phyloP scores from a whole-genome alignment of 176 grass and related monocot genomes.

The Dactylis glomerata region DNA sequence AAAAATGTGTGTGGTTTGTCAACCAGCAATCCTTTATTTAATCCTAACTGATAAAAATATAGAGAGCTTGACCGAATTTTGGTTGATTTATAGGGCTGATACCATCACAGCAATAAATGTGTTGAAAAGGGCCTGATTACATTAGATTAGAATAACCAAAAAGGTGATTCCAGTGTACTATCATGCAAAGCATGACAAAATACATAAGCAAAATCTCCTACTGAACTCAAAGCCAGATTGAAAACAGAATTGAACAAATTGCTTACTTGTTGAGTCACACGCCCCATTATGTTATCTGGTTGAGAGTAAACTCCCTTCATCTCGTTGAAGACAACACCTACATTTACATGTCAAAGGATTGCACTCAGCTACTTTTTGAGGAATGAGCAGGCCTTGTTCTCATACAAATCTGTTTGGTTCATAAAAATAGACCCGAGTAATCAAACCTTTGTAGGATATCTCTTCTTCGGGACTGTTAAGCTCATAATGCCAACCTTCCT shows the following conservation, averaged over 20 bases:
- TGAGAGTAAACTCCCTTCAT: slow-evolving; percentile 99
- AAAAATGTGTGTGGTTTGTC: neutral
- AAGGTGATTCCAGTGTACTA: neutral
- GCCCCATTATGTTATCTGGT: slow-evolving; percentile 91
- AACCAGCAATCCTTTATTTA: slow-evolving; percentile 12
- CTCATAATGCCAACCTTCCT: slow-evolving; percentile 99
- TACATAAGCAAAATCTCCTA: neutral
- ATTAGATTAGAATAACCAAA: neutral
- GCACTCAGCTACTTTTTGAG: slow-evolving; percentile 7
- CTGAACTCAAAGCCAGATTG: neutral
- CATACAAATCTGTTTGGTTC: slow-evolving; percentile 11
- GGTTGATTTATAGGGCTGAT: neutral
- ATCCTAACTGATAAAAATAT: neutral
- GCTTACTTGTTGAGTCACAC: slow-evolving; percentile 72
- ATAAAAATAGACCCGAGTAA: slow-evolving; percentile 20
- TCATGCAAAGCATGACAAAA: neutral
- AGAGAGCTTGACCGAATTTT: neutral
- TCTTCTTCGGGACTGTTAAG: slow-evolving; percentile 86
- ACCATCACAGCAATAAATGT: slow-evolving; percentile 14
- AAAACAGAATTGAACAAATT: slow-evolving; percentile 25
- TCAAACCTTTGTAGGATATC: slow-evolving; percentile 93
- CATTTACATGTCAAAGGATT: slow-evolving; percentile 28
- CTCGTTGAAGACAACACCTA: slow-evolving; percentile 99
- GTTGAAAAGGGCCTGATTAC: slow-evolving; percentile 5
- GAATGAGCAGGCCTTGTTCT: neutral